phyloP scores from a whole-genome alignment of 2,329 filamentous ascomycete species.

The Amesomyces nigricolor region DNA sequence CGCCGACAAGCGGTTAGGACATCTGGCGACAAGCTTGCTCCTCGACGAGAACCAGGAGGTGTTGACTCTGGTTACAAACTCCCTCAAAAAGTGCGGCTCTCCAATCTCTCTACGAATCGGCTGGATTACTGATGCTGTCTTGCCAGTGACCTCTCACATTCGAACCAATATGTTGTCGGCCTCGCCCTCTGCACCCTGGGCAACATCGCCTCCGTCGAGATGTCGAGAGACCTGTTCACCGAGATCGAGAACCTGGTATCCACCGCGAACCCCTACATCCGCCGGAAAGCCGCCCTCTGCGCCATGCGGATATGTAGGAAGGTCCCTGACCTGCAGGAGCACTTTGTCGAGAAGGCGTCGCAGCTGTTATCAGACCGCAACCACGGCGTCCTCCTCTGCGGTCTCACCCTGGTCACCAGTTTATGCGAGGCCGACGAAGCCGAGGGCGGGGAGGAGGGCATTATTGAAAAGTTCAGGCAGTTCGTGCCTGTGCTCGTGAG shows the following conservation, averaged over 20 bases:
- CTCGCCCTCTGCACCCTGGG: slow-evolving; percentile 92
- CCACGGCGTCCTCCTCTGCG: slow-evolving; percentile 90
- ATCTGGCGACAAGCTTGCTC: slow-evolving; percentile 91
- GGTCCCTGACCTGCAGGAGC: slow-evolving; percentile 93
- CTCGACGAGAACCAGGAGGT: slow-evolving; percentile 99
- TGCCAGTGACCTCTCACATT: slow-evolving; percentile 83
- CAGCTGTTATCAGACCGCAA: slow-evolving; percentile 86
- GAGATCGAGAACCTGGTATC: slow-evolving; percentile 90
- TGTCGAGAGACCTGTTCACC: slow-evolving; percentile 94
- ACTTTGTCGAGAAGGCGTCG: slow-evolving; percentile 92
- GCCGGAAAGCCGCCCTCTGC: slow-evolving; percentile 94
- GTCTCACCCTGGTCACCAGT: slow-evolving; percentile 82
- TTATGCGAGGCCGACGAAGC: slow-evolving; percentile 93
- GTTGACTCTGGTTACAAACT: slow-evolving; percentile 93
- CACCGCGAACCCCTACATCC: slow-evolving; percentile 96
- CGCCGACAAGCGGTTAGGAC: slow-evolving; percentile 93
- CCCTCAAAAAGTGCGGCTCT: slow-evolving; percentile 77
- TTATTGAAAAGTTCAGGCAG: slow-evolving; percentile 85
- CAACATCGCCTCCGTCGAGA: slow-evolving; percentile 96
- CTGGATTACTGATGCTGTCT: slow-evolving; percentile 31
- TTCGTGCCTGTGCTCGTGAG: slow-evolving; percentile 81
- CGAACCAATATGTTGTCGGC: slow-evolving; percentile 97
- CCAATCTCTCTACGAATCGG: neutral
- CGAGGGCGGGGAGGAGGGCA: slow-evolving; percentile 81
- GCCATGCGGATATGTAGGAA: slow-evolving; percentile 99